Percentiles rank a stretch among this genome's conserved stretches.
These are phyloP conservation scores for Backusella psychrophila DNA, from an alignment of 192 early-diverging fungal genomes.

Conservation along the genomic window DNA sequence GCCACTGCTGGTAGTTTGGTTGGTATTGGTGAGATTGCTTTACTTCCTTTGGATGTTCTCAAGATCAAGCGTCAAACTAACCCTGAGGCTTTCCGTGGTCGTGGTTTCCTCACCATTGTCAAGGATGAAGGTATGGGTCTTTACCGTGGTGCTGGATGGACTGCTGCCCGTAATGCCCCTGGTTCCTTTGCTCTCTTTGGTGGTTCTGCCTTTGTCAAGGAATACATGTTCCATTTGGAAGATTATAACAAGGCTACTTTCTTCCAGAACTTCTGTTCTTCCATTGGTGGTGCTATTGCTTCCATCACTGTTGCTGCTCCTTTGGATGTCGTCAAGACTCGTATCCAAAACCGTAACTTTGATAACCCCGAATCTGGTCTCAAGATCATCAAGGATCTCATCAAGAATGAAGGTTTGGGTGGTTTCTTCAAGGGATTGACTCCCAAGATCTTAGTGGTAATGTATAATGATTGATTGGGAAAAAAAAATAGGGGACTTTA, in stretches of 20 bases:
- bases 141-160: conserved; percentile 97
- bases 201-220: conserved; percentile 92
- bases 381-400: conserved; percentile 85
- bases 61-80: conserved; percentile 99
- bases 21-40: conserved; percentile 96
- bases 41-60: conserved; percentile 94
- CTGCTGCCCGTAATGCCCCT: conserved; percentile 95
- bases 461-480: background rate
- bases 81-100: conserved; percentile 83
- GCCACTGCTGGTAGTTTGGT: conserved; percentile 96
- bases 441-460: conserved; percentile 79
- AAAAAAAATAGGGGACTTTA: background rate
- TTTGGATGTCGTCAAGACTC: conserved; percentile 98
- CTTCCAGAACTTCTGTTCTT: conserved; percentile 95
- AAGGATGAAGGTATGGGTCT: conserved; percentile 87
- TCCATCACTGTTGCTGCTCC: conserved; percentile 94
- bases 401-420: conserved; percentile 86
- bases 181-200: conserved; percentile 97
- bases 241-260: conserved; percentile 98
- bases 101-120: conserved; percentile 75
- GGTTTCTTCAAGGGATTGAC: conserved; percentile 97
- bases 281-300: conserved; percentile 94
- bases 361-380: conserved; percentile 86
- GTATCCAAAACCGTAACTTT: conserved; percentile 92
- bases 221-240: conserved; percentile 84